These are phyloP conservation scores for Cubamyces sp. DNA, from an alignment of 768 basidiomycete genomes.

Conservation along the genomic window DNA sequence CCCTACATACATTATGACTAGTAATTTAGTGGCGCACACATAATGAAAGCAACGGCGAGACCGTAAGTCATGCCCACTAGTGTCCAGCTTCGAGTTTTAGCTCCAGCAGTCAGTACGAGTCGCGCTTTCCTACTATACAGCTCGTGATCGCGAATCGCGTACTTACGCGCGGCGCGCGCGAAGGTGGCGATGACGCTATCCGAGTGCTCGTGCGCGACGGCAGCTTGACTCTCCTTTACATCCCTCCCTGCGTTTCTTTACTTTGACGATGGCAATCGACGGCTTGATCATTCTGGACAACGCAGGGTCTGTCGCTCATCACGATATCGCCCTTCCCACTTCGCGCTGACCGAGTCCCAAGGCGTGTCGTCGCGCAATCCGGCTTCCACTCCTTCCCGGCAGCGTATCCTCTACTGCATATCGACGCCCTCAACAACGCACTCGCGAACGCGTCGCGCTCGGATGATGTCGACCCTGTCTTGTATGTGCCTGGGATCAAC, in stretches of 20 bases:
- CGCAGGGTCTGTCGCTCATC: conserved; percentile 56
- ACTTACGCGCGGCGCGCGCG: background rate
- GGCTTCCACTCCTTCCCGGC: conserved; percentile 80
- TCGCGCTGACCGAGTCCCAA: conserved; percentile 8
- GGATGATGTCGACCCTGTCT: conserved; percentile 71
- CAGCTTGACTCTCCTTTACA: background rate
- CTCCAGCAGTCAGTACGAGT: no score
- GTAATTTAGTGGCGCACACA: background rate
- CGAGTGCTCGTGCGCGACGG: background rate
- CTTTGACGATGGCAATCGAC: conserved; percentile 67
- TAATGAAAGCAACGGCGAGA: no score
- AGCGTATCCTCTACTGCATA: conserved; percentile 82
- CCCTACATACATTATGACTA: background rate
- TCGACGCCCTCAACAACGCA: conserved; percentile 82
- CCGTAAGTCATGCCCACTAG: no score
- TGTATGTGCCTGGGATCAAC: conserved; percentile 62
- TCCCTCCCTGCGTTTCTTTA: background rate
- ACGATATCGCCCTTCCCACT: background rate
- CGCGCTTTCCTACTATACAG: no score
- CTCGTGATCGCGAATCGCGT: background rate
- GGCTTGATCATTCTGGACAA: conserved; percentile 80
- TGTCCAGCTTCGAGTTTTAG: no score
- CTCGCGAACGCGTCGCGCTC: conserved; percentile 56
- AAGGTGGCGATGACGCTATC: conserved; percentile 1
- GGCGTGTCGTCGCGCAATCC: conserved; percentile 81